Conservation (phyloP, 306 rosid genomes). For the Hylodesmum podocarpum region DNA sequence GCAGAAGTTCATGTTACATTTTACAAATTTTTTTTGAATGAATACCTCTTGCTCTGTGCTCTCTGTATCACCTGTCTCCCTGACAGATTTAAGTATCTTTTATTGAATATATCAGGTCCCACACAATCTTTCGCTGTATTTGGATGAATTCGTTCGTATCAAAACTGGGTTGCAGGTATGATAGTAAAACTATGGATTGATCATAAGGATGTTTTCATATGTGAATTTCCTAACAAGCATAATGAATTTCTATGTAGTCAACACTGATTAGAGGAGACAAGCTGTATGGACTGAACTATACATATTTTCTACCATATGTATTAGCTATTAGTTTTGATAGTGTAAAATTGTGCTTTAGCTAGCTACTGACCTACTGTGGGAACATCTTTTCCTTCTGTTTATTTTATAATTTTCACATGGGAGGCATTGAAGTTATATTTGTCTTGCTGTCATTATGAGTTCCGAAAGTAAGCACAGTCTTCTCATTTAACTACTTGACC, state of each 20-base stretch:
- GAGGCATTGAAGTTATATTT: background rate
- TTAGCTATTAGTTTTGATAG: conserved; percentile 14
- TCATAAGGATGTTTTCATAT: conserved; percentile 3
- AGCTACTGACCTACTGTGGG: background rate
- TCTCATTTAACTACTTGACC: conserved; percentile 24
- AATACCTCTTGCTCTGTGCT: conserved; percentile 16
- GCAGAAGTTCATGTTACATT: background rate
- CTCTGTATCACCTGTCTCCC: background rate
- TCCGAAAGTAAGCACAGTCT: background rate
- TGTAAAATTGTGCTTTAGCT: conserved; percentile 21
- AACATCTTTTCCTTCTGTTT: background rate
- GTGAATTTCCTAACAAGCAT: background rate
- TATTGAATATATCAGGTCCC: conserved; percentile 62
- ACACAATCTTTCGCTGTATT: conserved; percentile 58
- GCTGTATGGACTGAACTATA: background rate
- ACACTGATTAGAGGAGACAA: conserved; percentile 10
- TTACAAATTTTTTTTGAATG: conserved; percentile 3
- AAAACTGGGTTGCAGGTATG: conserved; percentile 85
- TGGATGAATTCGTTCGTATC: conserved; percentile 77
- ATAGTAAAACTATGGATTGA: background rate
- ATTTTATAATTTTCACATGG: background rate
- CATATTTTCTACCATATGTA: conserved; percentile 17
- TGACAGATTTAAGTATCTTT: conserved; percentile 19
- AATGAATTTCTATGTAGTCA: background rate
- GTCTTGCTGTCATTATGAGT: background rate